Percentiles rank a stretch among this genome's conserved stretches.
Evolutionary conservation across 257 asterid species (phyloP).

Genomic region (Solanum peruvianum): DNA sequence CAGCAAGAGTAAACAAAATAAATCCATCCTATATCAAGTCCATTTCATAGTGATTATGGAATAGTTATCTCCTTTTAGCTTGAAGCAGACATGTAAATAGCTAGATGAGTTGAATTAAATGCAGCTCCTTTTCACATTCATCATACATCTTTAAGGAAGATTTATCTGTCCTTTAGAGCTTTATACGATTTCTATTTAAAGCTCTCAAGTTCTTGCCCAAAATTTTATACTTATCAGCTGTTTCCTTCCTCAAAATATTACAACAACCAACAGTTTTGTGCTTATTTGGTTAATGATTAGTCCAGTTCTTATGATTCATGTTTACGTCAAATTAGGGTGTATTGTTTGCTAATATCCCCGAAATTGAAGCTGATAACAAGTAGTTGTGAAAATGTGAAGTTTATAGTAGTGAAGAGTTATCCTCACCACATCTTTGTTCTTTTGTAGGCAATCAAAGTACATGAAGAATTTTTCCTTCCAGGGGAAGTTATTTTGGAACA

Average conservation of each 20-base stretch:
- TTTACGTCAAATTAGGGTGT: background rate
- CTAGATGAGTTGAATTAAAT: background rate
- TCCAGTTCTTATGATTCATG: background rate
- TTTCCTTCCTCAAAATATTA: background rate
- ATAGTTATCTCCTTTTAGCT: background rate
- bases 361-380: background rate
- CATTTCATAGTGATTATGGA: background rate
- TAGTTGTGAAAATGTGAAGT: background rate
- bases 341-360: background rate
- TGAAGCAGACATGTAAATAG: background rate
- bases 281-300: background rate
- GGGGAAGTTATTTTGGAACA: conserved; percentile 58
- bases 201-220: background rate
- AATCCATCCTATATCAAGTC: background rate
- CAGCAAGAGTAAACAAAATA: background rate
- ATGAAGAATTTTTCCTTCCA: conserved; percentile 65
- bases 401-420: background rate
- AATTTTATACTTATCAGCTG: background rate
- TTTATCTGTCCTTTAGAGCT: background rate
- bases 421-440: background rate
- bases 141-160: background rate
- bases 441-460: conserved; percentile 37
- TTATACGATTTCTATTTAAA: background rate
- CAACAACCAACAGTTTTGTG: background rate
- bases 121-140: background rate